These are phyloP conservation scores for Fragosphaeria purpurea DNA, from an alignment of 2,329 filamentous ascomycete genomes.

Conservation along the genomic window DNA sequence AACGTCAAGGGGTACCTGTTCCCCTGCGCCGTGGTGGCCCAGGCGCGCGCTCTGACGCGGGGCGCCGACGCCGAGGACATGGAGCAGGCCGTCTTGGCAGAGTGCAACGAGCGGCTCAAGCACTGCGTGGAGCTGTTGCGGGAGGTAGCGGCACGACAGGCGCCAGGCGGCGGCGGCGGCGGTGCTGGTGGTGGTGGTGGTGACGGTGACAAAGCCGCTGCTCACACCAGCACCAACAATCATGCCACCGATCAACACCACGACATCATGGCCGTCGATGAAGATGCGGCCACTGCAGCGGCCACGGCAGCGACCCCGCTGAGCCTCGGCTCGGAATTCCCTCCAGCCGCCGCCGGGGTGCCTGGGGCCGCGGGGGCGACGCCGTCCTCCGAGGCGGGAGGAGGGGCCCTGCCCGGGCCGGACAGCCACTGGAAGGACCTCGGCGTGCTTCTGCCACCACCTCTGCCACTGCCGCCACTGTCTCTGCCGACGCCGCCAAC, in stretches of 20 bases:
- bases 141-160: conserved; percentile 14
- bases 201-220: not conserved
- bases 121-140: conserved; percentile 25
- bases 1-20: conserved; percentile 45
- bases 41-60: conserved; percentile 31
- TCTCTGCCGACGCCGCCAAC: too few relatives aligned
- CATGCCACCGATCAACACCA: too few relatives aligned
- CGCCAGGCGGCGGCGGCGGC: not conserved
- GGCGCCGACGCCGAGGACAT: conserved; percentile 26
- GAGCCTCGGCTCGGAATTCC: conserved; percentile 1
- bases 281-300: too few relatives aligned
- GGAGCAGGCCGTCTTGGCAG: conserved; percentile 22
- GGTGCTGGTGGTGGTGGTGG: not conserved
- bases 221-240: too few relatives aligned
- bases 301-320: not conserved
- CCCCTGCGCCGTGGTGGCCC: conserved; percentile 24
- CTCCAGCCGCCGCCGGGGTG: not conserved
- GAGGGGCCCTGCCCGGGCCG: too few relatives aligned
- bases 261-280: too few relatives aligned
- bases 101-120: conserved; percentile 26
- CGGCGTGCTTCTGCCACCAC: too few relatives aligned
- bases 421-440: too few relatives aligned
- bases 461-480: too few relatives aligned
- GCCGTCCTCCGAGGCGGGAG: too few relatives aligned
- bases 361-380: too few relatives aligned